Base-by-base conservation (phyloP, 2,329 filamentous ascomycete genomes). In the Nothopassalora personata region DNA sequence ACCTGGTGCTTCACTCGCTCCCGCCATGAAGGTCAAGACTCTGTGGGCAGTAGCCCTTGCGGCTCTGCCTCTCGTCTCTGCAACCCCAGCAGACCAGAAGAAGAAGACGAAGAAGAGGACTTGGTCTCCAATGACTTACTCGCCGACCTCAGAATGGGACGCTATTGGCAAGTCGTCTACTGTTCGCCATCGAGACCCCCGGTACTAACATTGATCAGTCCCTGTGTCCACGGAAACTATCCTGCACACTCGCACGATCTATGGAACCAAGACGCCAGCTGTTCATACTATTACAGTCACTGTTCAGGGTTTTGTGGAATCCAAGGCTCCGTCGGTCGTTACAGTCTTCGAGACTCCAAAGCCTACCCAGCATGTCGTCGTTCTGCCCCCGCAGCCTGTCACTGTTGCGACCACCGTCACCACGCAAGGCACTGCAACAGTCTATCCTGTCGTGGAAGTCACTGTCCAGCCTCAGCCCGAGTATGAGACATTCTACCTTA, bases 1-100 rank as follows among this genome's bases (percentile, higher is more conserved):
- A 46, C 46, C 50, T 52, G 31, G 27, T 36, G 39, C 31, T 47
- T 53, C 61, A 49, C 51, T 60, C 58, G 50, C 52, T 59, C 23
- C 56, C 31, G 53, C 53, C 56, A 64, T 64, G 62, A 62, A 58
- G 60, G 54, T 60, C 60, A 57, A 48, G 51, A 54, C 54, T 11
- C 33, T 62, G 39, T 51, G 39, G 55, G 58, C 39, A 13, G 60
- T 36, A 31, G 63, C 54, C 30, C 6, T 60, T 27, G 47, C 58
- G 31, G 63, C 59, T 2, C 31, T 61, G 18, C 51, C 60, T 19
- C 30, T 65, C 53, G 58, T 54, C 57, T 57, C 31, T 49, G 60
- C 60, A 11, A 36, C 34, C 19, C 54, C 57, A 28, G 39, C 49
- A 43, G 33, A 53, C 10, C 43, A 36, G 13, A 46, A 53, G 28